Evolutionary conservation across 2,329 filamentous ascomycete genomes (phyloP), one percentile per base, ranked within the genome.

Genomic region (Fusarium nurragi): DNA sequence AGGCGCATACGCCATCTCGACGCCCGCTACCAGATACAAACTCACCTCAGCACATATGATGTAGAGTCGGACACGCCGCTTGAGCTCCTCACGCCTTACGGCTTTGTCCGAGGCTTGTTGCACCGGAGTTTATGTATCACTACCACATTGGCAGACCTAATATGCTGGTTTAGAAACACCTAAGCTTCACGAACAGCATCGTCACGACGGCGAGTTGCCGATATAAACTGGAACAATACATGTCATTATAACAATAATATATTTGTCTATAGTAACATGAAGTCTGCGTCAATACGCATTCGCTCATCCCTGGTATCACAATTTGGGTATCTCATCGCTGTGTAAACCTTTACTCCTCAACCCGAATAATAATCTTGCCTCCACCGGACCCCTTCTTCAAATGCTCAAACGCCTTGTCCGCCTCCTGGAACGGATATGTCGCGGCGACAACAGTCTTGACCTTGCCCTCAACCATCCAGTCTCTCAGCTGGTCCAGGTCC

Each of bases 401-500:
- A 61, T 81, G 84, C 73, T 83, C 80, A 75, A 84, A 88, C 4
- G 87, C 88, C 69, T 83, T 79, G 1, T 78, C 75, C 3, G 79
- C 82, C 53, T 90, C 83, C 18, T 85, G 82, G 70, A 88, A 87
- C 21, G 80, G 78, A 67, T 82, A 89, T 3, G 78, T 78, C 30
- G 79, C 78, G 70, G 89, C 87, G 30, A 89, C 72, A 2, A 86
- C 77, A 6, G 82, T 77, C 74, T 80, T 84, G 13, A 90, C 64
- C 69, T 84, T 88, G 0, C 86, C 86, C 62, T 89, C 80, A 8
- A 76, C 74, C 71, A 90, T 77, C 85, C 84, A 87, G 34, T 79
- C 71, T 3, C 77, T 84, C 49, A 91, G 73, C 71, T 82, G 76
- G 21, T 72, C 75, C 48, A 88, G 68, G 39, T 88, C 80, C 9